These are phyloP conservation scores for Coniochaeta hoffmannii DNA, from an alignment of 2,329 filamentous ascomycete species.

Conservation along the genomic window DNA sequence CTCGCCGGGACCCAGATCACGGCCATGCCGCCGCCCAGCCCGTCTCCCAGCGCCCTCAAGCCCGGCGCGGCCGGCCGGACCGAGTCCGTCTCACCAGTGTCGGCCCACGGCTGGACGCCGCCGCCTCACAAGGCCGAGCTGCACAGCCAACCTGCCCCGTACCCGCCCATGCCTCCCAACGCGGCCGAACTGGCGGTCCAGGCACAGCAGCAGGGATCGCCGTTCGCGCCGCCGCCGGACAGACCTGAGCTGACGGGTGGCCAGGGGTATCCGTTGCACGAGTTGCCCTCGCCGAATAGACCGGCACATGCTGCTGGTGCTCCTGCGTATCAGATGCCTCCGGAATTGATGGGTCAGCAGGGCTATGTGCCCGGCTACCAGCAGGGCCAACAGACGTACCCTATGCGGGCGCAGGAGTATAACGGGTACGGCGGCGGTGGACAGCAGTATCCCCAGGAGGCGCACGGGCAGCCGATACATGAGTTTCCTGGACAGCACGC, in stretches of 20 bases:
- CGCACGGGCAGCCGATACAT: not conserved
- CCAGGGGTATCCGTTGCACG: not conserved
- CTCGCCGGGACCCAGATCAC: conserved; percentile 14
- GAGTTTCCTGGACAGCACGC: not conserved
- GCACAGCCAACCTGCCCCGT: conserved; percentile 3
- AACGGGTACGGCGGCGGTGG: not conserved
- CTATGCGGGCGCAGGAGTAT: not conserved
- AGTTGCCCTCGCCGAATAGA: not conserved
- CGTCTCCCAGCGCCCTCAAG: conserved; percentile 19
- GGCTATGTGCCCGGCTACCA: not conserved
- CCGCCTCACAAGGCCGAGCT: conserved; percentile 11
- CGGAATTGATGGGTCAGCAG: conserved; percentile 2
- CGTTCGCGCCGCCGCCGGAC: not conserved
- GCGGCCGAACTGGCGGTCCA: conserved; percentile 8
- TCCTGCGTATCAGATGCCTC: not conserved
- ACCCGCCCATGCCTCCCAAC: conserved; percentile 1
- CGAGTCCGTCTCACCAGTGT: conserved; percentile 17
- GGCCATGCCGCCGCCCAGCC: conserved; percentile 18
- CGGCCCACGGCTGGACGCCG: conserved; percentile 16
- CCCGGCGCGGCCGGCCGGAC: conserved; percentile 10
- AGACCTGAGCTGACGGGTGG: not conserved
- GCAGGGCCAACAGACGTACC: not conserved
- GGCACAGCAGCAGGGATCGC: conserved; percentile 3
- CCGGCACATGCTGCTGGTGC: not conserved
- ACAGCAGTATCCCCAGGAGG: not conserved